Percentiles rank a stretch among this genome's conserved stretches.
phyloP scores from a whole-genome alignment of 805 yeast species.

The Clavispora phyllophila region DNA sequence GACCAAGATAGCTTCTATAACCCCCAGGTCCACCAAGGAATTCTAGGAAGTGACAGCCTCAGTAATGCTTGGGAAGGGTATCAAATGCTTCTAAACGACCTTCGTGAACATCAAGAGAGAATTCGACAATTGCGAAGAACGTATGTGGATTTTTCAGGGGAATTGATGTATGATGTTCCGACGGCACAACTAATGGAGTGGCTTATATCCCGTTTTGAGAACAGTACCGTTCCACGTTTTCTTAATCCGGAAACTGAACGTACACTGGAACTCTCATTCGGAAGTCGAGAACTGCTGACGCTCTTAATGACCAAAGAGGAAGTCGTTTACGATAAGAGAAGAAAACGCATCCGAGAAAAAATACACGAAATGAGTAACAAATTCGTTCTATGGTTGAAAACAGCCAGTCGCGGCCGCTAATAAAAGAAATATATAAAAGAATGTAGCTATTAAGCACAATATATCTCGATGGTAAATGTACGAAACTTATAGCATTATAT shows the following conservation, averaged over 20 bases:
- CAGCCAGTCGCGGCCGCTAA: background rate
- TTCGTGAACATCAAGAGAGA: background rate
- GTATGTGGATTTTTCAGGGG: background rate
- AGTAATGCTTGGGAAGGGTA: background rate
- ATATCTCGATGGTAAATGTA: no score
- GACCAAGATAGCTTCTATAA: background rate
- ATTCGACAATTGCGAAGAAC: background rate
- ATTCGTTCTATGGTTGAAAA: background rate
- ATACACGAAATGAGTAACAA: background rate
- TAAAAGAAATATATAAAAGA: background rate
- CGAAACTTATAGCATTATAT: no score
- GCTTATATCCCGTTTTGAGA: background rate
- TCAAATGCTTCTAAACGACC: background rate
- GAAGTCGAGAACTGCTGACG: background rate
- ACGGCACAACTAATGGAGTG: background rate
- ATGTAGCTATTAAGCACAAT: no score
- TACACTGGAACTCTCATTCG: background rate
- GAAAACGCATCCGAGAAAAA: background rate
- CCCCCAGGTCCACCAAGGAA: background rate
- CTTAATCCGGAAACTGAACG: background rate
- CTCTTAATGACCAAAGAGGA: background rate
- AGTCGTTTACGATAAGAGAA: background rate
- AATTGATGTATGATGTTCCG: background rate
- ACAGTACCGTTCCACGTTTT: background rate
- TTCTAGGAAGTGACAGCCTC: background rate